These are phyloP conservation scores for Trichophyton mentagrophytes DNA, from an alignment of 2,329 filamentous ascomycete genomes.

Conservation along the genomic window DNA sequence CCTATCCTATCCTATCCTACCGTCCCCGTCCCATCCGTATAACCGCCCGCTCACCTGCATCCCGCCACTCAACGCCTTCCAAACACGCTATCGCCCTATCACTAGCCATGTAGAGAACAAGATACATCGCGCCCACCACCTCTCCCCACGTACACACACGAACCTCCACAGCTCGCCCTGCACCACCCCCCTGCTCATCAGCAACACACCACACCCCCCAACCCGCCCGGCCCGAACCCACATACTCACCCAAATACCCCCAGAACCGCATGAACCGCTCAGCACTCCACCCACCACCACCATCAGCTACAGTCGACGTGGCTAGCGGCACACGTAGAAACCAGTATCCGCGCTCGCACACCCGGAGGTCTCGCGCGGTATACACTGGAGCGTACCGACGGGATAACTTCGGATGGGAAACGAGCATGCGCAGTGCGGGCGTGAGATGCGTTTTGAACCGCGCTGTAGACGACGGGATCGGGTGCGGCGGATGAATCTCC, in stretches of 20 bases:
- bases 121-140: constrained; percentile 57
- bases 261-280: constrained; percentile 30
- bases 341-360: constrained; percentile 71
- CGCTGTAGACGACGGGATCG: constrained; percentile 33
- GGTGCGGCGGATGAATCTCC: constrained; percentile 42
- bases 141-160: constrained; percentile 69
- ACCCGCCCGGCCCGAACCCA: constrained; percentile 29
- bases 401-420: constrained; percentile 39
- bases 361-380: constrained; percentile 39
- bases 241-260: constrained; percentile 28
- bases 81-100: constrained; percentile 44
- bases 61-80: constrained; percentile 53
- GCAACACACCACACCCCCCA: constrained; percentile 35
- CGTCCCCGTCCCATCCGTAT: constrained; percentile 34
- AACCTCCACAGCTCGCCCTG: constrained; percentile 31
- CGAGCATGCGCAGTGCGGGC: constrained; percentile 41
- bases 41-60: constrained; percentile 45
- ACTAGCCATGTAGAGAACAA: constrained; percentile 62
- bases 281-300: constrained; percentile 21
- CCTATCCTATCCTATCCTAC: neutral
- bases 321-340: constrained; percentile 41
- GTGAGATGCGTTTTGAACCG: constrained; percentile 46
- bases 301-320: constrained; percentile 4
- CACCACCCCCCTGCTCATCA: constrained; percentile 10
- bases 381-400: constrained; percentile 42